A percentile compares a stretch with the other conserved stretches of the same genome.
phyloP scores from a whole-genome alignment of 306 rosid species.

The Casuarina glauca region DNA sequence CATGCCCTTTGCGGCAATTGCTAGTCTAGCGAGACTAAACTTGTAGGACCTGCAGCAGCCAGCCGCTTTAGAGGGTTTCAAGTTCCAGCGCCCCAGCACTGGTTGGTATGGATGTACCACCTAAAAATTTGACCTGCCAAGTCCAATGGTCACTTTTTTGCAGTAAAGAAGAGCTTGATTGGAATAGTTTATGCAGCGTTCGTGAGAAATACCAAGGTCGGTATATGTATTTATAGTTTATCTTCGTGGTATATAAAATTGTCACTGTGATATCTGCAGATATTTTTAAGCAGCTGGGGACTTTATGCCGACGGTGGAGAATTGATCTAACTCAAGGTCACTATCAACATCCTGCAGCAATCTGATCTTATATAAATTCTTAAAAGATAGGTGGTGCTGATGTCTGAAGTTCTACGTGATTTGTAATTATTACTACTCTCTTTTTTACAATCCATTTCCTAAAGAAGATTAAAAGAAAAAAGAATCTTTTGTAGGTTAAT shows the following conservation, averaged over 20 bases:
- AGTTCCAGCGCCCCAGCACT: no score
- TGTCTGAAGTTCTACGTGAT: not conserved
- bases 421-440: slow-evolving; percentile 7
- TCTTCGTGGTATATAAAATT: not conserved
- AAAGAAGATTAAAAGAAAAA: not conserved
- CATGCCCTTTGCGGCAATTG: not conserved
- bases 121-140: no score
- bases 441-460: slow-evolving; percentile 2
- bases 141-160: no score
- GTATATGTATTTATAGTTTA: not conserved
- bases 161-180: not conserved
- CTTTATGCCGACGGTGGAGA: not conserved
- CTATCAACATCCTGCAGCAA: not conserved
- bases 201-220: not conserved
- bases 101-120: no score
- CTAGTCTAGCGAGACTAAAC: no score
- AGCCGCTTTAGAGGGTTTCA: no score
- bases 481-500: not conserved
- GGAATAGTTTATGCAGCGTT: not conserved
- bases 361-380: not conserved
- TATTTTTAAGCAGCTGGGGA: not conserved
- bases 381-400: not conserved
- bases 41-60: no score
- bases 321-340: not conserved
- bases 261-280: not conserved